Evolutionary conservation across 176 grass and related monocot species (phyloP).

Genomic region (Lolium perenne): DNA sequence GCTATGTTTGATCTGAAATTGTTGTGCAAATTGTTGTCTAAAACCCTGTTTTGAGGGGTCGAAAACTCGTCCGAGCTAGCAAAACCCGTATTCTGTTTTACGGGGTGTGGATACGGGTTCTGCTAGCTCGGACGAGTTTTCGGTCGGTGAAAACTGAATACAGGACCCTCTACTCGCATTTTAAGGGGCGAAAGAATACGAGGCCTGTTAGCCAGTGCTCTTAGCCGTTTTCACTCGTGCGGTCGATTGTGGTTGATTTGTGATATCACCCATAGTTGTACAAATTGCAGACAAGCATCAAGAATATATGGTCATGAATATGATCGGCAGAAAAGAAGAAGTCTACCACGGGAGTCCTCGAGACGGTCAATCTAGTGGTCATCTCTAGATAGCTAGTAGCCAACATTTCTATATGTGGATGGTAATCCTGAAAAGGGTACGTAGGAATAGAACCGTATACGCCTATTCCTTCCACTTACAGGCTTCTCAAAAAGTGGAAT

Average conservation of each 20-base stretch:
- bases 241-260: neutral
- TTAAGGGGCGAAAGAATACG: too few species aligned
- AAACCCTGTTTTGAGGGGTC: too few species aligned
- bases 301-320: neutral
- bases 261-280: neutral
- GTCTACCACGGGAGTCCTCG: constrained; percentile 21
- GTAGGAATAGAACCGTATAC: constrained; percentile 37
- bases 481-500: constrained; percentile 8
- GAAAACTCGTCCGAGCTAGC: too few species aligned
- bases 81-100: too few species aligned
- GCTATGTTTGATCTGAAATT: too few species aligned
- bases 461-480: constrained; percentile 30
- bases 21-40: too few species aligned
- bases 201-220: too few species aligned
- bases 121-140: too few species aligned
- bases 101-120: too few species aligned
- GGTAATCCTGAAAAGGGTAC: constrained; percentile 19
- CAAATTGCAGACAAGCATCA: neutral
- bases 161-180: too few species aligned
- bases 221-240: too few species aligned
- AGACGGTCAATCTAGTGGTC: constrained; percentile 8
- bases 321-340: constrained; percentile 33
- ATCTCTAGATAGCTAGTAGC: constrained; percentile 2
- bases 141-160: too few species aligned
- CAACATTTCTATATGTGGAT: constrained; percentile 32